Evolutionary conservation across 2,329 filamentous ascomycete species (phyloP), one percentile per base, ranked within the genome.

Genomic region (Tolypocladium pustulatum): DNA sequence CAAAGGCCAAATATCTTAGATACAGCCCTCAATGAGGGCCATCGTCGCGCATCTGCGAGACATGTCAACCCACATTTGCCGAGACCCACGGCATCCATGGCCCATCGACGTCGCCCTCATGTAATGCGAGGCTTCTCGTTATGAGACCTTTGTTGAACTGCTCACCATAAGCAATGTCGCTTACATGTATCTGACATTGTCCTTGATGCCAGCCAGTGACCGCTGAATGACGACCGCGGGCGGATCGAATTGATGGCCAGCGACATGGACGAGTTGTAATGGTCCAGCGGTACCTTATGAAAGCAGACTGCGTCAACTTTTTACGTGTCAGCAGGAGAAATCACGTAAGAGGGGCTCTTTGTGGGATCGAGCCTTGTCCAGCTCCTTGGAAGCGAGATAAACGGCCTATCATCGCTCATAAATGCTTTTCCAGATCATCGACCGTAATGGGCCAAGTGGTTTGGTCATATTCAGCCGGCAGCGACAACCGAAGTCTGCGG

Each of bases 401-500:
- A 59, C 32, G 60, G 58, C 59, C 57, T 59, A 46, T 54, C 52
- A 15, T 46, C 57, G 52, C 54, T 59, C 51, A 57, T 60, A 57
- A 59, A 59, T 37, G 57, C 49, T 51, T 61, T 58, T 59, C 62
- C 58, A 59, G 58, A 57, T 54, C 10, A 52, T 20, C 56, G 36
- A 17, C 43, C 41, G 40, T 17, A 17, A 27, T 36, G 37, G 30
- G 34, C 34, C 34, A 52, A 41, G 10, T 9, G 10, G 9, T 4
- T 32, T 9, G 30, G 27, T 52, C 17, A 13, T 7, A 13, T 10
- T 59, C 27, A 76, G 60, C 74, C 73, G 58, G 69, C 74, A 55
- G 74, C 73, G 20, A 71, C 72, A 57, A 76, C 66, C 7, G 75
- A 76, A 38, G 75, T 69, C 62, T 76, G 73, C 56, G 76, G 74